phyloP scores from a whole-genome alignment of 2,329 filamentous ascomycete genomes.

The Lasiodiplodia sp. region DNA sequence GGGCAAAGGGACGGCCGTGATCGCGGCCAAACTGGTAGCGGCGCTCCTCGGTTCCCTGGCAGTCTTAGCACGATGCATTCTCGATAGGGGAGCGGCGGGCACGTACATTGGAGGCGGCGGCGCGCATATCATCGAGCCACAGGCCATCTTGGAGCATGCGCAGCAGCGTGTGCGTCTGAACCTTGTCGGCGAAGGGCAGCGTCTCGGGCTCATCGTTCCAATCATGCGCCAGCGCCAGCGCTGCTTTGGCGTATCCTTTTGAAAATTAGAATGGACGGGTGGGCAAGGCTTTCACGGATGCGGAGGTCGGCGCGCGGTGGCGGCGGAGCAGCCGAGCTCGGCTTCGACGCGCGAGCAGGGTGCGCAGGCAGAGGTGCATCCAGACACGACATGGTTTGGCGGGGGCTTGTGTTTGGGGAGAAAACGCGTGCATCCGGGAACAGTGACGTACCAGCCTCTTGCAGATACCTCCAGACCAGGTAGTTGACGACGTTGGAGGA shows the following conservation, averaged over 20 bases:
- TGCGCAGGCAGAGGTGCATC: conserved; percentile 7
- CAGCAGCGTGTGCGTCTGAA: conserved; percentile 66
- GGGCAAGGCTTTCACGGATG: conserved; percentile 1
- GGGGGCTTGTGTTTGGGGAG: background rate
- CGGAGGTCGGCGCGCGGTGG: conserved; percentile 22
- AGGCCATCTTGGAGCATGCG: conserved; percentile 70
- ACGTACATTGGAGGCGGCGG: conserved; percentile 33
- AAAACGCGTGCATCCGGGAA: conserved; percentile 15
- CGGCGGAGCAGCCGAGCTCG: conserved; percentile 2
- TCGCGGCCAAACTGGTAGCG: conserved; percentile 49
- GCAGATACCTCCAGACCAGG: conserved; percentile 69
- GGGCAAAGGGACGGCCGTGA: conserved; percentile 49
- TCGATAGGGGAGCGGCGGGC: background rate
- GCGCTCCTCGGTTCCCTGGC: conserved; percentile 32
- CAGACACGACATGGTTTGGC: background rate
- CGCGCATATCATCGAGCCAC: conserved; percentile 53
- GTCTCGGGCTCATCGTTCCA: conserved; percentile 69
- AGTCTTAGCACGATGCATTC: background rate
- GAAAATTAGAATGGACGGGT: conserved; percentile 10
- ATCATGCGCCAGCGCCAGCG: conserved; percentile 66
- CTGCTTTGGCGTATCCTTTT: conserved; percentile 65
- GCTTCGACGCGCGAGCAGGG: background rate
- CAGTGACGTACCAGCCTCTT: conserved; percentile 43
- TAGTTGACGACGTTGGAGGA: conserved; percentile 72
- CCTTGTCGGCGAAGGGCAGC: conserved; percentile 66